Evolutionary conservation across 305 asterid genomes (phyloP), one percentile per base, ranked within the genome.

Genomic region (Striga hermonthica): DNA sequence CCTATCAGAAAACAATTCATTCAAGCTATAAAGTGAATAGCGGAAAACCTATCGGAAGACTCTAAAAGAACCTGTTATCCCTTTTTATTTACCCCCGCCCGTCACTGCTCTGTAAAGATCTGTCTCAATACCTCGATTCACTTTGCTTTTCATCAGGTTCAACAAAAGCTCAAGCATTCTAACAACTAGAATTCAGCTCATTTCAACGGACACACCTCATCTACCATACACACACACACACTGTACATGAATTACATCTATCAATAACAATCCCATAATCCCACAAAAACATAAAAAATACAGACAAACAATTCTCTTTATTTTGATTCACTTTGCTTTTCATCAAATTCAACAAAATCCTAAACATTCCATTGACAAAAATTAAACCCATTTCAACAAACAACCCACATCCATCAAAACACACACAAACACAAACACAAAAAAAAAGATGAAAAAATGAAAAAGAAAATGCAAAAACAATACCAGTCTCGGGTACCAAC

Each of bases 401-500:
- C 56, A 22, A 22, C 31, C 7, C 56, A 14, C 28, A 50, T 50
- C 53, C 2, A 50, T 50, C 56, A 22, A 50, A 50, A 6, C 13
- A 50, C 9, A 50, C 31, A 9, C 3, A 50, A 2, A 12, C 56
- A 50, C 9, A 50, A 1, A 12, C 15, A 49, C n/a, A 0, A 49
- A 49, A 13, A 13, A 49, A 12, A 4, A n/a, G n/a, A n/a, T n/a
- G n/a, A n/a, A n/a, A n/a, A n/a, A n/a, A n/a, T n/a, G 14, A 16
- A 9, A 13, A 16, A 0, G 7, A n/a, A 6, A n/a, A 47, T 3
- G 9, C 44, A 39, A 34, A 3, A 67, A 14, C 5, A 39, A 57
- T 78, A 87, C 97, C 93, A 86, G 62, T 81, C 60, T 6, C 68
- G 70, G 39, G 64, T n/a, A 65, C 14, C 67, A 39, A 69, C 72